Base-by-base conservation (phyloP, 2,329 filamentous ascomycete species). In the Aurifilum marmelostoma region DNA sequence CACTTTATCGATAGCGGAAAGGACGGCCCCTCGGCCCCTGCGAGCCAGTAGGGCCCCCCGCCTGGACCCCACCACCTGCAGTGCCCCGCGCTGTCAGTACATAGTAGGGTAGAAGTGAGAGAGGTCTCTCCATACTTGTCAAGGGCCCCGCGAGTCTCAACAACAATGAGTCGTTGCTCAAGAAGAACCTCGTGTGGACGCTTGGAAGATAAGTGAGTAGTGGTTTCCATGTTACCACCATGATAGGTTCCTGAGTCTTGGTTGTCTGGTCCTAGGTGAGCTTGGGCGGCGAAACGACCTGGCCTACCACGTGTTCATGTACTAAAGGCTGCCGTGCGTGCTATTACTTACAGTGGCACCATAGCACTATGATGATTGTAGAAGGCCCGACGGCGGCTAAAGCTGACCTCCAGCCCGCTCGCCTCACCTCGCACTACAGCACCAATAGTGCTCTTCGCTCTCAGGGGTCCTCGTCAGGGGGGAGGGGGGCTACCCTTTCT, bases 1-100 rank as follows among this genome's bases (percentile, higher is more conserved):
- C 39, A 37, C 59, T 62, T n/a, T 62, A 62, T 62, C 59, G 59
- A 62, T 62, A 62, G 59, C 59, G 37, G 37, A 7, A 18, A 43
- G 21, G n/a, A 16, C 59, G 59, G 59, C 59, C 14, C n/a, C 24
- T 18, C 39, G 34, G 59, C 34, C 37, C 39, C n/a, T n/a, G 8
- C 24, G 14, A 24, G 3, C 24, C n/a, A 62, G 34, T 43, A 60
- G 52, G 16, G 8, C 34, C 27, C n/a, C 52, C 58, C 34, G 29
- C 58, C 29, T 32, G 21, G 18, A 39, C 58, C 59, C 59, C 34
- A 27, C 59, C 34, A 43, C 14, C 34, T 62, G 59, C 59, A 43
- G 8, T 62, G 59, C 59, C 59, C 59, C 59, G 59, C 59, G 59
- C 59, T 43, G 59, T 62, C 59, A 43, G 34, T 34, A 34, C 34